Base-by-base conservation (phyloP, 164 flowering plant species). In the Piper longum region DNA sequence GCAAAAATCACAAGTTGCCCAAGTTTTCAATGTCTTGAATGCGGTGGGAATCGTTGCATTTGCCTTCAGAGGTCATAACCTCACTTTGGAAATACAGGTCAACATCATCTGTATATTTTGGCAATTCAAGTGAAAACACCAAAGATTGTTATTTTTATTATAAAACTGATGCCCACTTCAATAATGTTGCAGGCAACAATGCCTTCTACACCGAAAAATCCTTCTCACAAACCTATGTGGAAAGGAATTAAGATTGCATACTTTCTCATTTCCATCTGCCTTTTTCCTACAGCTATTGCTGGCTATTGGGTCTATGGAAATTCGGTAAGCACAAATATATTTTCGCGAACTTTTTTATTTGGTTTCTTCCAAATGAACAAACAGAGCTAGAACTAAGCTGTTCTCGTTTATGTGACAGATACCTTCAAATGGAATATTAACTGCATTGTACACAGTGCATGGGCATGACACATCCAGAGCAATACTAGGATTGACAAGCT, bases 291-390 rank as follows among this genome's bases (percentile, higher is more conserved):
- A 0, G 86, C 92, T 44, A 80, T 88, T 16, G 90, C 74, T 8
- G 96, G 95, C 44, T 87, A 75, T 66, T 85, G 96, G 96, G 87
- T 85, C 0, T 87, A 85, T 57, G 92, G 95, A 11, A 71, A 77
- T 51, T 12, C 39, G 89, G 95, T 85, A 76, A 70, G 54, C 45
- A 59, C 52, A 48, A 12, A 48, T 5, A 5, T 26, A 26, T 26
- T 26, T 26, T 26, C 1, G 36, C 36, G 2, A 26, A 26, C 36
- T 1, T 26, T 26, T 26, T 26, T 26, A 26, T 26, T 26, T 26
- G 36, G 36, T 26, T 26, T 26, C 36, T 26, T 26, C 36, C 36
- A 26, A 26, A 26, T 26, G 36, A 26, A 26, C 36, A 26, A 26
- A 26, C 36, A 26, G 36, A 26, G 36, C 36, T 26, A 26, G 36